Percentiles rank a stretch among this genome's conserved stretches.
These are phyloP conservation scores for Bipolaris victoriae DNA, from an alignment of 2,329 filamentous ascomycete species.

Conservation along the genomic window DNA sequence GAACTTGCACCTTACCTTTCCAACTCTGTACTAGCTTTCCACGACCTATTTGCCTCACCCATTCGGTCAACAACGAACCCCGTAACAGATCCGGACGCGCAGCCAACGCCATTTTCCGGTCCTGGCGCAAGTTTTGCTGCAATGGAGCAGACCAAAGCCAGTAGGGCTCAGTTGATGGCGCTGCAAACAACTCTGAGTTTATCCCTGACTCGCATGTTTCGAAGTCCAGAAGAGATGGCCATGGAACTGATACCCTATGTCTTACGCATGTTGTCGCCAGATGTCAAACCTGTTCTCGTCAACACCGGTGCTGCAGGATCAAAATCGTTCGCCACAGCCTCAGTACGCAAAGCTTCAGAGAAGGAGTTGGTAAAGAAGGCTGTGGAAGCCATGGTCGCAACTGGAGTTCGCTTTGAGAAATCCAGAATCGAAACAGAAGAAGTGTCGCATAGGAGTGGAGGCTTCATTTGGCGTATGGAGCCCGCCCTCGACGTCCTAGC, in stretches of 20 bases:
- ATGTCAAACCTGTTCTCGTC: conserved; percentile 89
- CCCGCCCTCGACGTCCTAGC: conserved; percentile 83
- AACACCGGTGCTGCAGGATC: conserved; percentile 59
- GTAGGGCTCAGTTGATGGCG: conserved; percentile 72
- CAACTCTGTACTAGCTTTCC: conserved; percentile 86
- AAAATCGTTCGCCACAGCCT: conserved; percentile 66
- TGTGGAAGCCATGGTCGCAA: conserved; percentile 80
- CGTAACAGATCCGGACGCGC: conserved; percentile 47
- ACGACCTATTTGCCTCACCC: conserved; percentile 82
- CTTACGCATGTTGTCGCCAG: conserved; percentile 81
- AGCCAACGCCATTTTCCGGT: conserved; percentile 76
- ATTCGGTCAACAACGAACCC: conserved; percentile 53
- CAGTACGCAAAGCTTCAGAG: conserved; percentile 85
- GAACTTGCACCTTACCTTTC: conserved; percentile 87
- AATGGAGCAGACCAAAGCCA: conserved; percentile 79
- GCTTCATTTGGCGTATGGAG: conserved; percentile 93
- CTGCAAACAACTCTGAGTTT: conserved; percentile 76
- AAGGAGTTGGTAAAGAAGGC: conserved; percentile 80
- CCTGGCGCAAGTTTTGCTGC: conserved; percentile 82
- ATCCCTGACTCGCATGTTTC: conserved; percentile 76
- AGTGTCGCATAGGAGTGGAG: conserved; percentile 54
- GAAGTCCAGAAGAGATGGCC: conserved; percentile 76
- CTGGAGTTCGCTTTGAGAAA: conserved; percentile 81
- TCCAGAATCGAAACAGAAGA: conserved; percentile 77
- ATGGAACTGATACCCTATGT: conserved; percentile 86